Conservation (phyloP, 345 rosid species). For the Punica granatum region DNA sequence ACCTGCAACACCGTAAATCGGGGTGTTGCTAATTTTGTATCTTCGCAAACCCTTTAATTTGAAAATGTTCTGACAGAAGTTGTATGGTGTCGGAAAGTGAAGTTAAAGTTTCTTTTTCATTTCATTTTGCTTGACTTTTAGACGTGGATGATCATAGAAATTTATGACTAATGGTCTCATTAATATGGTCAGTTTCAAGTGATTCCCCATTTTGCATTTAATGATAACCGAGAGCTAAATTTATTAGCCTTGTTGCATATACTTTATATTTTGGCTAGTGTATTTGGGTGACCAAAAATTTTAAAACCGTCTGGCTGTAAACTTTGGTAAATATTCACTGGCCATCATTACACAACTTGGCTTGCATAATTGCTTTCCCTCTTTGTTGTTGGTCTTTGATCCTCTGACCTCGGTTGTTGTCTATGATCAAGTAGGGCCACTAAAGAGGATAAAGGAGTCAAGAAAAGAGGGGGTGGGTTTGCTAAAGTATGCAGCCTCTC, state of each 20-base stretch:
- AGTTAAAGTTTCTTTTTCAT: not conserved
- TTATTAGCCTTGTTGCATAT: not conserved
- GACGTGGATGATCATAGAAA: not conserved
- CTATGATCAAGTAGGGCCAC: constrained; percentile 32
- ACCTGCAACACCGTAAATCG: not conserved
- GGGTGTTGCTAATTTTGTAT: not conserved
- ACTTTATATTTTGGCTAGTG: not conserved
- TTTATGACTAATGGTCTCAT: not conserved
- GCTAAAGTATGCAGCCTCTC: constrained; percentile 77
- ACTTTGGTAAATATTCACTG: not conserved
- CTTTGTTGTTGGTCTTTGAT: constrained; percentile 1
- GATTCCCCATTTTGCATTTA: not conserved
- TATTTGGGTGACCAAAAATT: not conserved
- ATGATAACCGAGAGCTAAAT: not conserved
- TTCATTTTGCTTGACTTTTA: too few relatives aligned
- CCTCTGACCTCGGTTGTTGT: constrained; percentile 5
- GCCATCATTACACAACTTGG: not conserved
- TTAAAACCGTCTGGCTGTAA: not conserved
- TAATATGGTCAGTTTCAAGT: too few relatives aligned
- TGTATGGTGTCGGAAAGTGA: not conserved
- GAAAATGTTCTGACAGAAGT: not conserved
- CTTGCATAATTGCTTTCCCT: not conserved
- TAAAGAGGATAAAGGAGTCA: constrained; percentile 43
- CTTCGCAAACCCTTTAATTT: not conserved
- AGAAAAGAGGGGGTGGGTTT: constrained; percentile 84